Base-by-base conservation (phyloP, 2,329 filamentous ascomycete species). In the Exophiala sp. region DNA sequence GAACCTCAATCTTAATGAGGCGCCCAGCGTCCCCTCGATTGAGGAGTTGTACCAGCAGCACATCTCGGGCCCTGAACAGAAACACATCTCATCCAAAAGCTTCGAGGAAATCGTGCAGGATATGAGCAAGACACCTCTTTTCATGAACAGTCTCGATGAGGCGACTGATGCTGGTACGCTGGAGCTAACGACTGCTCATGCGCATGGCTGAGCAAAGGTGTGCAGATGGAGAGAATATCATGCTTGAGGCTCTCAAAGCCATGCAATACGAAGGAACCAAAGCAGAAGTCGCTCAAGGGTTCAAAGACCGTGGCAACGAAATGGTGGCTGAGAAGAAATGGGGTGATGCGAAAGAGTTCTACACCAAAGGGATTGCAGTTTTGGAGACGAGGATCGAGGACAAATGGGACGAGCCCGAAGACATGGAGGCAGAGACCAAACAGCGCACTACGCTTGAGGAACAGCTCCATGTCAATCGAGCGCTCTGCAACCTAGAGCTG, bases 231-330 rank as follows among this genome's bases (percentile, higher is more conserved):
- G 88, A 95, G 60, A 96, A 96, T 66, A 78, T 87, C 58, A 85
- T 88, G 62, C 78, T 96, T 0, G 91, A 95, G 64, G 95, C 94
- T 0, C 79, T 99, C 56, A 87, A 89, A 68, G 92, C 94, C 0
- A 77, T 99, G 36, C 89, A 90, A 29, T 96, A 96, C 68, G 94
- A 99, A 74, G 95, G 94, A 16, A 91, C 91, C 7, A 84, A 89
- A 45, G 79, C 85, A 8, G 92, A 97, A 69, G 86, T 95, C 58
- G 88, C 85, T 16, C 74, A 81, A 41, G 89, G 89, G 61, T 96
- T 96, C 75, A 90, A 94, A 65, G 87, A 92, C 68, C 88, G 90
- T 62, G 94, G 94, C 33, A 99, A 99, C 69, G 92, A 97, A 65
- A 85, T 83, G 65, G 95, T 95, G 67, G 79, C 81, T 63, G 78